Conservation (phyloP, 2,329 filamentous ascomycete species). For the Fusarium torreyae region DNA sequence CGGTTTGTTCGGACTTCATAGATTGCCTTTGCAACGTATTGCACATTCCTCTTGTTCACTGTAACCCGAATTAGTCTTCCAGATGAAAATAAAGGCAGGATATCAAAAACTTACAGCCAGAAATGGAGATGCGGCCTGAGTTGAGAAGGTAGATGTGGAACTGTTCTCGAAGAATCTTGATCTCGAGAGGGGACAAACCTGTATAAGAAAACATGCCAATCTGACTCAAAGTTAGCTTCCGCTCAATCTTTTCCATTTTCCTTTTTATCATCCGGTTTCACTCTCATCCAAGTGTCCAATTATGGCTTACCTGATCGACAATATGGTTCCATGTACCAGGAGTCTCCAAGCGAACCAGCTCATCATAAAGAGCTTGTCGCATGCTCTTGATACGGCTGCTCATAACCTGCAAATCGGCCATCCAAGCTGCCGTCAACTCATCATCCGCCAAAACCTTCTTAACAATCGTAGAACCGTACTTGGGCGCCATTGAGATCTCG, state of each 20-base stretch:
- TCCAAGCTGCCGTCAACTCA: slow-evolving; percentile 87
- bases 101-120: slow-evolving; percentile 61
- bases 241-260: too few species aligned
- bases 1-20: slow-evolving; percentile 72
- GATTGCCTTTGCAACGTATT: slow-evolving; percentile 91
- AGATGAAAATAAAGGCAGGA: too few species aligned
- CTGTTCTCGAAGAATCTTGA: slow-evolving; percentile 76
- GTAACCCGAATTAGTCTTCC: slow-evolving; percentile 56
- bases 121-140: slow-evolving; percentile 41
- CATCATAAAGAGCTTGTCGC: slow-evolving; percentile 81
- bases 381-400: slow-evolving; percentile 93
- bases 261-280: too few species aligned
- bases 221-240: slow-evolving; percentile 59
- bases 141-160: slow-evolving; percentile 80
- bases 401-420: slow-evolving; percentile 92
- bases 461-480: slow-evolving; percentile 92
- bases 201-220: slow-evolving; percentile 99
- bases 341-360: slow-evolving; percentile 87
- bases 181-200: slow-evolving; percentile 80
- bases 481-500: slow-evolving; percentile 95
- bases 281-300: too few species aligned
- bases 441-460: slow-evolving; percentile 86
- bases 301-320: slow-evolving; percentile 72
- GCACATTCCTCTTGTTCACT: slow-evolving; percentile 72
- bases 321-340: slow-evolving; percentile 97